phyloP scores from a whole-genome alignment of 768 basidiomycete species.

The Russula griseocarnosa region DNA sequence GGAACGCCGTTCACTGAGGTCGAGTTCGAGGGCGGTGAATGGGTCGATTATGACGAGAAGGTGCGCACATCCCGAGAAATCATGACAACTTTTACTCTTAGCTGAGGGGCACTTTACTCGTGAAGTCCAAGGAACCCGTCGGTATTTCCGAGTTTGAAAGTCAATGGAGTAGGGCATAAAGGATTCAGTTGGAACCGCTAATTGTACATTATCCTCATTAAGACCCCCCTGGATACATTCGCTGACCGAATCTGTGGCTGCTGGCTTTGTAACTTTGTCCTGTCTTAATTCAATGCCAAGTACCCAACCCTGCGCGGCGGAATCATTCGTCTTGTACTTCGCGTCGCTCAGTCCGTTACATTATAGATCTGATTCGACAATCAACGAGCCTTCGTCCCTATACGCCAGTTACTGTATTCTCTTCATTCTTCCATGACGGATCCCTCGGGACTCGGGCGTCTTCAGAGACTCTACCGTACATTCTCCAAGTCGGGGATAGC shows the following conservation, averaged over 20 bases:
- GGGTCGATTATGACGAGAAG: conserved; percentile 93
- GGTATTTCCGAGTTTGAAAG: conserved; percentile 64
- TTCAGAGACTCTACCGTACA: not conserved
- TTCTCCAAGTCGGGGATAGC: not conserved
- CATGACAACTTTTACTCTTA: not conserved
- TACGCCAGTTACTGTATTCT: too few species aligned
- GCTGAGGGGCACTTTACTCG: not conserved
- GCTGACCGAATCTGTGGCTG: not conserved
- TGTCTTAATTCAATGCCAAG: not conserved
- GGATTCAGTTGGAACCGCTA: not conserved
- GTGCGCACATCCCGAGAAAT: conserved; percentile 37
- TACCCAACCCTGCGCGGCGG: too few species aligned
- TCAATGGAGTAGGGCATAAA: conserved; percentile 60
- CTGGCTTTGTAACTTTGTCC: not conserved
- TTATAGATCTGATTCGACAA: too few species aligned
- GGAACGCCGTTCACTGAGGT: conserved; percentile 59
- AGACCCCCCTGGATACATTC: not conserved
- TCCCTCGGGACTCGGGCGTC: not conserved
- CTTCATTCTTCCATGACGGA: not conserved
- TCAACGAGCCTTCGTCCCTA: too few species aligned
- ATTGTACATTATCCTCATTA: conserved; percentile 9
- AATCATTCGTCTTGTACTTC: not conserved
- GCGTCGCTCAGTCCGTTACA: too few species aligned
- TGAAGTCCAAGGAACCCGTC: conserved; percentile 58
- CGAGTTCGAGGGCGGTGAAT: conserved; percentile 60